Percentiles rank a stretch among this genome's conserved stretches.
These are phyloP conservation scores for Debaryomyces coudertii DNA, from an alignment of 1,139 yeast genomes.

Conservation along the genomic window DNA sequence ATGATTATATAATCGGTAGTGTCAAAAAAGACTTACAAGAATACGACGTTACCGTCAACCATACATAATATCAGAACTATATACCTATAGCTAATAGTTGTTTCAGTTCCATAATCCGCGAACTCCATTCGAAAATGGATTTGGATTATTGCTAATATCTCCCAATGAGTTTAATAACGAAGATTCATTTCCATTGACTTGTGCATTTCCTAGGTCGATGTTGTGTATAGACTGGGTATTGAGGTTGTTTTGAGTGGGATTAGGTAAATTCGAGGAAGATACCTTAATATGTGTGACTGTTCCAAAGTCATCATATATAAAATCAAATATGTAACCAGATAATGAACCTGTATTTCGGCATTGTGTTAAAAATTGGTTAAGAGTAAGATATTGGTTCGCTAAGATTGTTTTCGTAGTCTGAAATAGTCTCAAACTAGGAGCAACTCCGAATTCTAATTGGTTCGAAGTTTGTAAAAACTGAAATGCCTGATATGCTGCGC, in stretches of 20 bases:
- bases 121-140: conserved; percentile 14
- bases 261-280: conserved; percentile 13
- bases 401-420: conserved; percentile 35
- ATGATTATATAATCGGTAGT: neutral
- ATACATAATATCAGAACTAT: conserved; percentile 2
- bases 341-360: conserved; percentile 30
- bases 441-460: conserved; percentile 45
- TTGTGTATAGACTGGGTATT: conserved; percentile 2
- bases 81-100: neutral
- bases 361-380: conserved; percentile 47
- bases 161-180: conserved; percentile 17
- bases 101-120: conserved; percentile 23
- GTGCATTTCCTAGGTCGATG: conserved; percentile 4
- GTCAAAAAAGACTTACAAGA: neutral
- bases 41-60: neutral
- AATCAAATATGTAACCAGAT: conserved; percentile 39
- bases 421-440: conserved; percentile 37
- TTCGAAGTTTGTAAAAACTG: conserved; percentile 33
- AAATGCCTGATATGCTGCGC: conserved; percentile 40
- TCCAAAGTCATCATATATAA: conserved; percentile 52
- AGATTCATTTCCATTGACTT: conserved; percentile 2
- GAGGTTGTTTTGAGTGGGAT: conserved; percentile 12
- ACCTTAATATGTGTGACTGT: conserved; percentile 49
- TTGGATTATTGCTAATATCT: conserved; percentile 11
- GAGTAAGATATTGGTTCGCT: conserved; percentile 32